phyloP scores from a whole-genome alignment of 2,329 filamentous ascomycete species.

The Ceratocystis ficicola region DNA sequence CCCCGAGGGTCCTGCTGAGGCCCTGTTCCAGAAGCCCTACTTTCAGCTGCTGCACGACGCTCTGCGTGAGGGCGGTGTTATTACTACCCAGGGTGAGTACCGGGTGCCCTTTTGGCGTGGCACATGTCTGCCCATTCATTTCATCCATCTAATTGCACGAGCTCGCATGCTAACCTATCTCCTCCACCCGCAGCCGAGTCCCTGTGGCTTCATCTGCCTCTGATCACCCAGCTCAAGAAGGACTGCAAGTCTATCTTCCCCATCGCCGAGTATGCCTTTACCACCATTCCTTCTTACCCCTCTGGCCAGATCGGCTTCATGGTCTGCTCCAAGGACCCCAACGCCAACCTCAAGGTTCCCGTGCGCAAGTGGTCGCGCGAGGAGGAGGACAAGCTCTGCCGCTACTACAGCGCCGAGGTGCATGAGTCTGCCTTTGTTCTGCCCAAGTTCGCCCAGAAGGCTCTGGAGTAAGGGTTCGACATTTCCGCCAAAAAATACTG shows the following conservation, averaged over 20 bases:
- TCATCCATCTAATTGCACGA: not conserved
- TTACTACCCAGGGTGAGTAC: constrained; percentile 85
- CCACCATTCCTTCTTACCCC: constrained; percentile 97
- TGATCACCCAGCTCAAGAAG: constrained; percentile 94
- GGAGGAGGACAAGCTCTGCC: constrained; percentile 86
- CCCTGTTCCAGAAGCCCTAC: constrained; percentile 96
- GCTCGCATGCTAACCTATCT: constrained; percentile 10
- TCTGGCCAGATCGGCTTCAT: constrained; percentile 99
- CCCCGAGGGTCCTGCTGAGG: constrained; percentile 91
- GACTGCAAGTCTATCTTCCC: constrained; percentile 95
- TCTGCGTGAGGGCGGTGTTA: constrained; percentile 88
- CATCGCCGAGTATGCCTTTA: constrained; percentile 95
- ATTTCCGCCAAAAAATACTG: not conserved
- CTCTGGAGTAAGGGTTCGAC: constrained; percentile 40
- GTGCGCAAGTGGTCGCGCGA: constrained; percentile 68
- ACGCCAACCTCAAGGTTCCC: constrained; percentile 71
- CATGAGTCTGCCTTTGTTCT: constrained; percentile 90
- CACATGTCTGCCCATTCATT: too few species aligned
- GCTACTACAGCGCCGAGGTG: constrained; percentile 95
- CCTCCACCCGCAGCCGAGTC: constrained; percentile 62
- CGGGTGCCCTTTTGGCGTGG: constrained; percentile 47
- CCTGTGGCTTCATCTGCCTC: constrained; percentile 93
- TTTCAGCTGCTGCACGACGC: constrained; percentile 87
- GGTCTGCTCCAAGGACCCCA: constrained; percentile 94
- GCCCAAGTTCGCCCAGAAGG: constrained; percentile 83